Percentiles rank a stretch among this genome's conserved stretches.
These are phyloP conservation scores for Schwanniomyces sp. DNA, from an alignment of 805 yeast genomes.

Conservation along the genomic window DNA sequence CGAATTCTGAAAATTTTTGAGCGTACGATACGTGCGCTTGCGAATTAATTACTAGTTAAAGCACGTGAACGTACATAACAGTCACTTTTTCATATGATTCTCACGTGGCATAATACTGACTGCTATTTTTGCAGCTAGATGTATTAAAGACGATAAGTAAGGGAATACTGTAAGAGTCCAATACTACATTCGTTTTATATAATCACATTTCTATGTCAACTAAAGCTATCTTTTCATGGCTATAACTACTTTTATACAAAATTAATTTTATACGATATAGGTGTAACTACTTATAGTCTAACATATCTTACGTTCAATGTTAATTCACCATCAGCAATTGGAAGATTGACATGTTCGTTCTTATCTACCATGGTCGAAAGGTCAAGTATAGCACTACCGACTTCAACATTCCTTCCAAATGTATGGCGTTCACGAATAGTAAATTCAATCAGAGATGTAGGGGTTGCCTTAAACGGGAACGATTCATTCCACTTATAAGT, in stretches of 20 bases:
- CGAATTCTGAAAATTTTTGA: neutral
- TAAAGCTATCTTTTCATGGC: no score
- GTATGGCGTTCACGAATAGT: slow-evolving; percentile 66
- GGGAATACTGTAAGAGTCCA: no score
- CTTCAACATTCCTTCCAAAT: slow-evolving; percentile 65
- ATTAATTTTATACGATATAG: no score
- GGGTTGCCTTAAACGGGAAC: slow-evolving; percentile 63
- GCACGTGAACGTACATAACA: neutral
- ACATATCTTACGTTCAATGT: slow-evolving; percentile 37
- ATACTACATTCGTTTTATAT: no score
- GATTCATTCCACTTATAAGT: slow-evolving; percentile 65
- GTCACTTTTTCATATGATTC: neutral
- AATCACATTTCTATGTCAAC: no score
- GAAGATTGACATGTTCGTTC: slow-evolving; percentile 37
- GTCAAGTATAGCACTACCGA: slow-evolving; percentile 58
- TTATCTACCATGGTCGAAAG: slow-evolving; percentile 51
- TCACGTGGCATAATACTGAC: neutral
- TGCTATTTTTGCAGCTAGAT: neutral
- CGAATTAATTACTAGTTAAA: neutral
- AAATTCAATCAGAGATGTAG: slow-evolving; percentile 60
- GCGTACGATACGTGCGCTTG: neutral
- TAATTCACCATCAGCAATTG: slow-evolving; percentile 41
- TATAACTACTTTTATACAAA: no score
- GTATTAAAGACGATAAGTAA: no score
- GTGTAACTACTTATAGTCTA: slow-evolving; percentile 2